A percentile compares a stretch with the other conserved stretches of the same genome.
phyloP scores from a whole-genome alignment of 2,329 filamentous ascomycete genomes.

The Diaporthe velutina region DNA sequence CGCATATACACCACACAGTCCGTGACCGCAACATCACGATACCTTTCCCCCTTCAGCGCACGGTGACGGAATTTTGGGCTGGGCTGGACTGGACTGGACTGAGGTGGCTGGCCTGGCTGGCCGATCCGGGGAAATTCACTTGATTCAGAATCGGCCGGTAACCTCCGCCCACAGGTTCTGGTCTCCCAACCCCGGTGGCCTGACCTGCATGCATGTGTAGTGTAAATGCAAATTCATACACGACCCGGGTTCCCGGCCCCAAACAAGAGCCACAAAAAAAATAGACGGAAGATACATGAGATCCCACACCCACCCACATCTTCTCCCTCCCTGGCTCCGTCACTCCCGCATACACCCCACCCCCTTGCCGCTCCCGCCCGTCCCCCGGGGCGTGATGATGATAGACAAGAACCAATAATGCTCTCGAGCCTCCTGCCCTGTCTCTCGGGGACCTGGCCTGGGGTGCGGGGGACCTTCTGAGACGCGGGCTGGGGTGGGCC shows the following conservation, averaged over 20 bases:
- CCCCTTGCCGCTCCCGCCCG: not conserved
- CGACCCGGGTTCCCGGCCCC: not conserved
- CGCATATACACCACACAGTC: not conserved
- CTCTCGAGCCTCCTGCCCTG: constrained; percentile 32
- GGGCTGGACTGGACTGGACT: not conserved
- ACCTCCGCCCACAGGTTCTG: constrained; percentile 5
- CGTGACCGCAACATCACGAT: constrained; percentile 5
- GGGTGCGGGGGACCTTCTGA: constrained; percentile 30
- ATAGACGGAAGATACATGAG: not conserved
- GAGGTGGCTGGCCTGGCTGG: not conserved
- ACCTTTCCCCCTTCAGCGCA: not conserved
- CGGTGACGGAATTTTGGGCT: constrained; percentile 18
- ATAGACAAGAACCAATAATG: constrained; percentile 11
- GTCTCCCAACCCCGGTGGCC: constrained; percentile 10
- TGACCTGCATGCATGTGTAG: constrained; percentile 27
- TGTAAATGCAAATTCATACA: not conserved
- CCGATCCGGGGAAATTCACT: constrained; percentile 29
- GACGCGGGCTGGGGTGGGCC: constrained; percentile 18
- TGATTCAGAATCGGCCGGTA: constrained; percentile 28
- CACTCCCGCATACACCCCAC: not conserved
- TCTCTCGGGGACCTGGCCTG: constrained; percentile 26
- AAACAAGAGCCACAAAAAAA: constrained; percentile 4
- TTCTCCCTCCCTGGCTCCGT: not conserved
- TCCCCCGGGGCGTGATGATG: not conserved
- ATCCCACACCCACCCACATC: not conserved